Percentiles rank a stretch among this genome's conserved stretches.
These are phyloP conservation scores for Moniliella sp. DNA, from an alignment of 1,284 basidiomycete species.

Conservation along the genomic window DNA sequence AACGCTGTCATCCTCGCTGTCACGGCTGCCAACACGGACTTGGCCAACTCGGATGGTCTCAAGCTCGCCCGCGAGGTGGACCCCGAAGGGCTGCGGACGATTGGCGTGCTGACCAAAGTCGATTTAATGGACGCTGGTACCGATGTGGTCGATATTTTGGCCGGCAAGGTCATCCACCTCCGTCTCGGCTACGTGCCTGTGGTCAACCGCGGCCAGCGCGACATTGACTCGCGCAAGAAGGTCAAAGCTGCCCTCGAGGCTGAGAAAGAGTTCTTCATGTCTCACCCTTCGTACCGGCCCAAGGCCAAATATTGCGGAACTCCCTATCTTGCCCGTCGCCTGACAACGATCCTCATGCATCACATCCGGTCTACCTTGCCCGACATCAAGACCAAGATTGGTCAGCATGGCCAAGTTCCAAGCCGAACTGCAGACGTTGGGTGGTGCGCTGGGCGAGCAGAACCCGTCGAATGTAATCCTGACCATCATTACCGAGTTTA, in stretches of 20 bases:
- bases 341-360: constrained; percentile 87
- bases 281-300: constrained; percentile 67
- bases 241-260: constrained; percentile 66
- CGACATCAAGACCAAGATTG: constrained; percentile 84
- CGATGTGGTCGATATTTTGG: constrained; percentile 91
- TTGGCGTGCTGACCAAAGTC: constrained; percentile 91
- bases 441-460: constrained; percentile 61
- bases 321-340: constrained; percentile 82
- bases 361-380: constrained; percentile 87
- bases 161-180: constrained; percentile 77
- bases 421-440: constrained; percentile 60
- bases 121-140: constrained; percentile 94
- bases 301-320: constrained; percentile 93
- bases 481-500: constrained; percentile 89
- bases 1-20: constrained; percentile 66
- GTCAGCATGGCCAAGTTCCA: constrained; percentile 69
- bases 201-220: constrained; percentile 83
- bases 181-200: constrained; percentile 91
- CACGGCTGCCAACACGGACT: constrained; percentile 80
- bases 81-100: constrained; percentile 77
- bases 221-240: constrained; percentile 66
- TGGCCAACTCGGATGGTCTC: constrained; percentile 92
- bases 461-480: constrained; percentile 71
- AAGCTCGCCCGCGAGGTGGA: constrained; percentile 91
- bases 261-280: constrained; percentile 81